Evolutionary conservation across 305 asterid species (phyloP).

Genomic region (Lippia alba): DNA sequence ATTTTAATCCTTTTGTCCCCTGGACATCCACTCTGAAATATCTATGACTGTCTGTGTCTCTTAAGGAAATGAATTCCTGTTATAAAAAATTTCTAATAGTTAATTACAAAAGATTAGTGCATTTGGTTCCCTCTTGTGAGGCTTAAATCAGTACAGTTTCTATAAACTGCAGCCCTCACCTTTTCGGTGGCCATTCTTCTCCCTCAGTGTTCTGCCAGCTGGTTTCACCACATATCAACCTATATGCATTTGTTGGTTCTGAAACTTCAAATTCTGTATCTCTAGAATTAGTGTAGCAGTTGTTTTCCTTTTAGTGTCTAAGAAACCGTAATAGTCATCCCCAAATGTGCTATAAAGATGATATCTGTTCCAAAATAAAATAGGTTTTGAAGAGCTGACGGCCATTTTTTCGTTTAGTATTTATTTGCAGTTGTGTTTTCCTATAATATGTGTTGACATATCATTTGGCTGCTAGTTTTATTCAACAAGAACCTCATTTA

Average conservation of each 20-base stretch:
- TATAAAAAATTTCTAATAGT: not conserved
- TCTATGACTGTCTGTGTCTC: not conserved
- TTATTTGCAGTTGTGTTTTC: not conserved
- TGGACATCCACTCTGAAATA: not conserved
- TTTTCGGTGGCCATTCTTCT: not conserved
- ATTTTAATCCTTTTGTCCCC: not conserved
- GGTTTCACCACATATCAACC: not conserved
- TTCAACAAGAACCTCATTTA: not conserved
- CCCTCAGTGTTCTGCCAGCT: constrained; percentile 20
- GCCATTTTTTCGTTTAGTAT: not conserved
- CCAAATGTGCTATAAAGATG: constrained; percentile 5
- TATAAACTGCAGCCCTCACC: not conserved
- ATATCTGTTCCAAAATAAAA: constrained; percentile 6
- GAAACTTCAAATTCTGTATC: constrained; percentile 6
- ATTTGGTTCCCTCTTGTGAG: not conserved
- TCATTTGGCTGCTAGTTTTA: not conserved
- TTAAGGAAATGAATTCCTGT: not conserved
- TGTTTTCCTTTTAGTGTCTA: not conserved
- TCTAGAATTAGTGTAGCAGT: constrained; percentile 10
- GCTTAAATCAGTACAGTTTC: constrained; percentile 13
- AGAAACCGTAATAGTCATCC: not conserved
- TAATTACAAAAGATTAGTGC: constrained; percentile 1
- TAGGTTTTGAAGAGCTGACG: not conserved
- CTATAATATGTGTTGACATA: not conserved
- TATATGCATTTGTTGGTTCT: not conserved